A percentile compares a stretch with the other conserved stretches of the same genome.
These are phyloP conservation scores for Schoenoplectus triqueter DNA, from an alignment of 202 grass and related monocot species.

Conservation along the genomic window DNA sequence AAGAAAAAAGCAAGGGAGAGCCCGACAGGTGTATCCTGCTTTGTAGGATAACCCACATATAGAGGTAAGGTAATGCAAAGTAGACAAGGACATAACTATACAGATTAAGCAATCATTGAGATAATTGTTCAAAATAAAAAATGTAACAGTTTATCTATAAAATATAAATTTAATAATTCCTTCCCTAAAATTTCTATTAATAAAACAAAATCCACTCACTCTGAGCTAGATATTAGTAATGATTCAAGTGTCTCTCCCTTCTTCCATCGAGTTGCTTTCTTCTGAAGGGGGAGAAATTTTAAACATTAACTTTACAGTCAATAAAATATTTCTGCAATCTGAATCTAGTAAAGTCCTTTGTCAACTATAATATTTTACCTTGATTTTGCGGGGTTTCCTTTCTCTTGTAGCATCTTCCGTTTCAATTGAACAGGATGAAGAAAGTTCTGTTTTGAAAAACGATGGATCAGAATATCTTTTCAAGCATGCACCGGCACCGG, in stretches of 20 bases:
- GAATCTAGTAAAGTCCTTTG: constrained; percentile 9
- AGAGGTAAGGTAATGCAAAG: constrained; percentile 2
- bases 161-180: constrained; percentile 17
- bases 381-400: constrained; percentile 77
- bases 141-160: not conserved
- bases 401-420: constrained; percentile 59
- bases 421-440: constrained; percentile 50
- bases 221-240: constrained; percentile 62
- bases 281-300: constrained; percentile 57
- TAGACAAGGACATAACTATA: not conserved
- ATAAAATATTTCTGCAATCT: constrained; percentile 25
- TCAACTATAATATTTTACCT: constrained; percentile 52
- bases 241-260: constrained; percentile 89
- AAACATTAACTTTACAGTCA: constrained; percentile 28
- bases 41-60: not conserved
- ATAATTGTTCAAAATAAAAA: constrained; percentile 24
- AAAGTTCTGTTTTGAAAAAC: constrained; percentile 83
- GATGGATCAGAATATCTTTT: constrained; percentile 98
- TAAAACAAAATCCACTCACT: constrained; percentile 57
- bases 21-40: constrained; percentile 2
- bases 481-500: constrained; percentile 92
- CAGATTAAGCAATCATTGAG: not conserved
- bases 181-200: constrained; percentile 18
- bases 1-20: not conserved
- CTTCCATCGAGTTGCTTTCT: constrained; percentile 70